A percentile compares a stretch with the other conserved stretches of the same genome.
These are phyloP conservation scores for Gastrodia elata DNA, from an alignment of 106 monocot genomes.

Conservation along the genomic window DNA sequence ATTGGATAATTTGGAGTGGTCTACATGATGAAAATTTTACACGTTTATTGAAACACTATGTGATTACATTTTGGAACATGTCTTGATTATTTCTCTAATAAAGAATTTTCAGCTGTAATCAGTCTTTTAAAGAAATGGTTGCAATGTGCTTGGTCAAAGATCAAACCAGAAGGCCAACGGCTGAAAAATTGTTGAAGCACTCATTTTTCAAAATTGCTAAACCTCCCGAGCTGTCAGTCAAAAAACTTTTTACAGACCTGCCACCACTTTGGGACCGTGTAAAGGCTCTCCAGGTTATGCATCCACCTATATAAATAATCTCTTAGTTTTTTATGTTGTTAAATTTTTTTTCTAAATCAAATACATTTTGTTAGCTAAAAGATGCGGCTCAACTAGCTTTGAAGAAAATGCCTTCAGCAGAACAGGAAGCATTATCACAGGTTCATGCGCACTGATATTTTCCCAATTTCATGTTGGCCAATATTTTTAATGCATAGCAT, in stretches of 20 bases:
- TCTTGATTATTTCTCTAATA: constrained; percentile 45
- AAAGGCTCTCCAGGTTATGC: constrained; percentile 75
- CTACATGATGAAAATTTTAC: not conserved
- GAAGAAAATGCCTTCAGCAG: constrained; percentile 94
- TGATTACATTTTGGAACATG: not conserved
- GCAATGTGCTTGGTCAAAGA: constrained; percentile 99
- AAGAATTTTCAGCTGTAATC: constrained; percentile 59
- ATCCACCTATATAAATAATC: not conserved
- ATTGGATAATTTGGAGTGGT: not conserved
- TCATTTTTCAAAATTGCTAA: constrained; percentile 80
- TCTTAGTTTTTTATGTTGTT: not conserved
- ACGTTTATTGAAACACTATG: not conserved
- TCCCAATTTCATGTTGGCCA: not conserved
- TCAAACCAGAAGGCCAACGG: constrained; percentile 93
- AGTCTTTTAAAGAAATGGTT: constrained; percentile 99
- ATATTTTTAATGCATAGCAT: not conserved
- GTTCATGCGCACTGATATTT: constrained; percentile 18
- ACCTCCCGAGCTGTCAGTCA: constrained; percentile 67
- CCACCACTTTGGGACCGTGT: constrained; percentile 96
- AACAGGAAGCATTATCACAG: constrained; percentile 92
- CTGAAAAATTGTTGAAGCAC: constrained; percentile 82
- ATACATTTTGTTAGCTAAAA: constrained; percentile 42
- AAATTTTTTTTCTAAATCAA: not conserved
- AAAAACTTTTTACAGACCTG: constrained; percentile 50
- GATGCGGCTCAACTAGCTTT: constrained; percentile 92